phyloP scores from a whole-genome alignment of 768 basidiomycete genomes.

The Tubosaeta brunneosetosa region DNA sequence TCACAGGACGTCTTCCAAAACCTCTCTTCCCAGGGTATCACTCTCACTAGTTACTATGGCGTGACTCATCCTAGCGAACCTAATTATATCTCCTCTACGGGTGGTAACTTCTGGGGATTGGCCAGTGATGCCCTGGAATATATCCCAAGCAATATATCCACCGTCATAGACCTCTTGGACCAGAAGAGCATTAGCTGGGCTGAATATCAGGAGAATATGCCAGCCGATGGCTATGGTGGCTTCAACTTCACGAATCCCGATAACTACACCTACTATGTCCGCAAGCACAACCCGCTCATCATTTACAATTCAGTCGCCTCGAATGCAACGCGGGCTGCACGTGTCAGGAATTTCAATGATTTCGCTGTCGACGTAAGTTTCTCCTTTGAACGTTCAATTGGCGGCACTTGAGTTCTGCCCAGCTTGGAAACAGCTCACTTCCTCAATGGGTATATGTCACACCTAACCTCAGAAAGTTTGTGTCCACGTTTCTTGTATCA shows the following conservation, averaged over 20 bases:
- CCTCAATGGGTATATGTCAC: constrained; percentile 60
- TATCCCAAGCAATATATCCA: constrained; percentile 47
- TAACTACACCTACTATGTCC: constrained; percentile 45
- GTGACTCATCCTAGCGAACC: constrained; percentile 58
- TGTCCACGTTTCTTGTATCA: neutral
- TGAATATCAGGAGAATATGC: constrained; percentile 56
- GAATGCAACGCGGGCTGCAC: constrained; percentile 36
- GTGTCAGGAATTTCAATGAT: constrained; percentile 57
- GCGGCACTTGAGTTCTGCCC: neutral
- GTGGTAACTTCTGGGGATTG: constrained; percentile 50
- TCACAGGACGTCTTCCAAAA: constrained; percentile 25
- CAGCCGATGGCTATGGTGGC: constrained; percentile 42
- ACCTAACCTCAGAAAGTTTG: constrained; percentile 43
- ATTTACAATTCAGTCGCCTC: constrained; percentile 47
- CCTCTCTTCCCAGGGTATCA: constrained; percentile 48
- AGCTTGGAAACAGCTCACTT: constrained; percentile 38
- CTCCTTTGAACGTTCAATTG: neutral
- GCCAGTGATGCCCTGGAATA: constrained; percentile 35
- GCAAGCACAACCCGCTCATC: constrained; percentile 52
- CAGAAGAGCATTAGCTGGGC: constrained; percentile 55
- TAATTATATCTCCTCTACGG: constrained; percentile 47
- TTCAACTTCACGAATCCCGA: constrained; percentile 30
- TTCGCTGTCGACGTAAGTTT: constrained; percentile 46
- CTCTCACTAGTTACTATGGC: constrained; percentile 42
- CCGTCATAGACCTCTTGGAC: constrained; percentile 56